Evolutionary conservation across 108 stramenopile species (phyloP).

Genomic region (Cyclostephanos invisitatus): DNA sequence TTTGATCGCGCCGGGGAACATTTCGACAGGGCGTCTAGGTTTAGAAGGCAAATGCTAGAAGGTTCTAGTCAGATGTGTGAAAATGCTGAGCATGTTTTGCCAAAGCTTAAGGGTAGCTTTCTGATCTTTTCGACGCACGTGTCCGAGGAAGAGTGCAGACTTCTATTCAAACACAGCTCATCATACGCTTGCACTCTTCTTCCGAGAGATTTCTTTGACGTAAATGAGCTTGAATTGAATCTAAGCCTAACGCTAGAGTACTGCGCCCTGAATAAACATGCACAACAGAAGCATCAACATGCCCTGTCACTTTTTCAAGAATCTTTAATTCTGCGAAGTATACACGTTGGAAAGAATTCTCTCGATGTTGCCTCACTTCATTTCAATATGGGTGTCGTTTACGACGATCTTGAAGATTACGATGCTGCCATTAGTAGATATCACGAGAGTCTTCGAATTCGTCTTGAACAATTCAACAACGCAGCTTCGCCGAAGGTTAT

Average conservation of each 20-base stretch:
- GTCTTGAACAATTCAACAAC: slow-evolving; percentile 31
- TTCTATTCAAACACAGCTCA: slow-evolving; percentile 14
- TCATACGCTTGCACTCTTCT: slow-evolving; percentile 16
- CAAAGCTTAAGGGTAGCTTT: slow-evolving; percentile 2
- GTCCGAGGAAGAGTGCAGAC: slow-evolving; percentile 11
- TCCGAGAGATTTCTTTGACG: slow-evolving; percentile 8
- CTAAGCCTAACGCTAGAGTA: slow-evolving; percentile 44
- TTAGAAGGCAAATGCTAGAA: slow-evolving; percentile 38
- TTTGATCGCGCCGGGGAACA: slow-evolving; percentile 25
- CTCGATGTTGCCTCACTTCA: slow-evolving; percentile 53
- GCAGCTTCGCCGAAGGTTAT: slow-evolving; percentile 10
- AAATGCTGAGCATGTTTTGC: background rate
- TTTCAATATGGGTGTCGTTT: slow-evolving; percentile 49
- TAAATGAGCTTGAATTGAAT: slow-evolving; percentile 36
- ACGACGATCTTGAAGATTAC: slow-evolving; percentile 49
- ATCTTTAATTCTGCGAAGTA: slow-evolving; percentile 41
- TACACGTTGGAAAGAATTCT: slow-evolving; percentile 44
- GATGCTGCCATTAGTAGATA: slow-evolving; percentile 39
- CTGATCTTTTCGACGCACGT: slow-evolving; percentile 11
- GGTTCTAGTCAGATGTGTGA: slow-evolving; percentile 3
- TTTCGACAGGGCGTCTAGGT: slow-evolving; percentile 18
- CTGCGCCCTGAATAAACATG: slow-evolving; percentile 38
- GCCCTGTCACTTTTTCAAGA: slow-evolving; percentile 48
- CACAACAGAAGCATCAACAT: slow-evolving; percentile 28
- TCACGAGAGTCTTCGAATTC: slow-evolving; percentile 53